Evolutionary conservation across 768 basidiomycete genomes (phyloP).

Genomic region (Trichaptum fuscoviolaceum): DNA sequence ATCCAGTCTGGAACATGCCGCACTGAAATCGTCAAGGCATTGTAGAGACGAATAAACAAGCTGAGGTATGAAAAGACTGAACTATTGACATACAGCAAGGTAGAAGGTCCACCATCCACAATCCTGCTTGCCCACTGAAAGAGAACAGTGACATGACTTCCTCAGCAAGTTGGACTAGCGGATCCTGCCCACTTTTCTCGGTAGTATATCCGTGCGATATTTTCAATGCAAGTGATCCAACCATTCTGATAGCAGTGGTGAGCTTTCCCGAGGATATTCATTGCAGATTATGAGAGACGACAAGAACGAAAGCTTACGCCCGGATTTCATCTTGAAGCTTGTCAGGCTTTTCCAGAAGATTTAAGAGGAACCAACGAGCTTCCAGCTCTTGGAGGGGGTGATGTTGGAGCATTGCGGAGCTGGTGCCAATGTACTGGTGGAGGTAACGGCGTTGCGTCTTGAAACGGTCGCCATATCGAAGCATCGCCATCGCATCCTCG

Average conservation of each 20-base stretch:
- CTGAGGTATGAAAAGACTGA: not conserved
- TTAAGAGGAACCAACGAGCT: not conserved
- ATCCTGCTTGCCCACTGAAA: not conserved
- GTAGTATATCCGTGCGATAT: not conserved
- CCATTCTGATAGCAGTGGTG: not conserved
- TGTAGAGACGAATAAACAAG: not conserved
- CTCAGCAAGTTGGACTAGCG: not conserved
- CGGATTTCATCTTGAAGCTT: not conserved
- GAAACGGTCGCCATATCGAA: not conserved
- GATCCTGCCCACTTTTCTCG: not conserved
- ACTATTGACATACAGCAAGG: not conserved
- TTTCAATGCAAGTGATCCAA: not conserved
- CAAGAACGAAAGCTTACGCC: not conserved
- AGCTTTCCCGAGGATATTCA: not conserved
- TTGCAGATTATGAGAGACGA: not conserved
- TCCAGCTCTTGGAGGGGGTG: not conserved
- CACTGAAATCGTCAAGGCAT: conserved; percentile 11
- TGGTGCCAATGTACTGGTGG: not conserved
- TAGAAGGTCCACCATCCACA: not conserved
- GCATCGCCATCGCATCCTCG: not conserved
- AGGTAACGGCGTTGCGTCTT: not conserved
- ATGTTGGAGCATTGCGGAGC: not conserved
- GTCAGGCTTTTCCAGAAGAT: not conserved
- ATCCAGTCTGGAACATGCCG: conserved; percentile 15
- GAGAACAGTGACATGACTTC: not conserved